Percentiles rank a stretch among this genome's conserved stretches.
Evolutionary conservation across 106 monocot species (phyloP).

Genomic region (Narthecium ossifragum): DNA sequence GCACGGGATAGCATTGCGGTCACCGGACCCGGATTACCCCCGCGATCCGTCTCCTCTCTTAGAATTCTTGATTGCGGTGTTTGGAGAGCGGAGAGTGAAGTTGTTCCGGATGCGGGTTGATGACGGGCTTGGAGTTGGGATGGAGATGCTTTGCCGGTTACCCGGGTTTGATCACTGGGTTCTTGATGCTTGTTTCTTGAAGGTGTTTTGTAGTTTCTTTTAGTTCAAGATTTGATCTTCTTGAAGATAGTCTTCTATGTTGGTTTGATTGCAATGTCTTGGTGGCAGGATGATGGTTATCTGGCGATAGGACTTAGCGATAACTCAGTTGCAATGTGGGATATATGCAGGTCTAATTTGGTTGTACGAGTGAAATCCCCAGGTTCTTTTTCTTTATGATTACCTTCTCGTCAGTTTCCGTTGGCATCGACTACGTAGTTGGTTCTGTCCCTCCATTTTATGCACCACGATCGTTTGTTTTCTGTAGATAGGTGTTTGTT

Average conservation of each 20-base stretch:
- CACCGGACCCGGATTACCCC: too few species aligned
- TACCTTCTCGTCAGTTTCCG: not conserved
- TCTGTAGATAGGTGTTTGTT: constrained; percentile 74
- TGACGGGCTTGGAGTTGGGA: not conserved
- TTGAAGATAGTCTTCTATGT: not conserved
- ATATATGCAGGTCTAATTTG: constrained; percentile 20
- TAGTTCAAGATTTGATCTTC: not conserved
- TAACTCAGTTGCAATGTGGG: constrained; percentile 87
- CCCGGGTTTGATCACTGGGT: constrained; percentile 94
- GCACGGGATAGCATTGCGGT: constrained; percentile 49
- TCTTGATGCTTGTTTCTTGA: constrained; percentile 56
- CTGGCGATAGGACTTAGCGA: constrained; percentile 83
- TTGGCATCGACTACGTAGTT: not conserved
- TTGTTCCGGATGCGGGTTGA: constrained; percentile 18
- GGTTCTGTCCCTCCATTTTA: not conserved
- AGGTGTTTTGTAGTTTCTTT: constrained; percentile 39
- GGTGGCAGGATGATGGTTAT: constrained; percentile 33
- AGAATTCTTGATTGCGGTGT: constrained; percentile 50
- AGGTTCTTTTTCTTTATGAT: constrained; percentile 41
- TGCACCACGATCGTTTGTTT: not conserved
- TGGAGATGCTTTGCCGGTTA: constrained; percentile 39
- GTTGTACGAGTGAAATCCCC: constrained; percentile 44
- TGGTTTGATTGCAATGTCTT: not conserved
- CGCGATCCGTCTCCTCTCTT: too few species aligned
- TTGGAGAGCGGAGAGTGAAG: constrained; percentile 73